A percentile compares a stretch with the other conserved stretches of the same genome.
phyloP scores from a whole-genome alignment of 2,329 filamentous ascomycete species.

The Venturia asperata region DNA sequence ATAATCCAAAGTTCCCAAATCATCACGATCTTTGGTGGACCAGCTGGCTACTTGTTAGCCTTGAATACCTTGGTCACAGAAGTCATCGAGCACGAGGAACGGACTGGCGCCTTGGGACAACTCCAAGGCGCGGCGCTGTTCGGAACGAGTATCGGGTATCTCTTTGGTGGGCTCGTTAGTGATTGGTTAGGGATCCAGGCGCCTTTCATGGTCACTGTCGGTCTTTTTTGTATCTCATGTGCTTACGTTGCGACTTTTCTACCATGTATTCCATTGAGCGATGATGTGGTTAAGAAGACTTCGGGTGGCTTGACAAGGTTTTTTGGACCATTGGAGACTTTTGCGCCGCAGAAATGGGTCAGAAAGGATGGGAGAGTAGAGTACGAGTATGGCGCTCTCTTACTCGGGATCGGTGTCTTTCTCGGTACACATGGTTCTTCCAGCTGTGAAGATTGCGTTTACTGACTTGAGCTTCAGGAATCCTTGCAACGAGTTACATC shows the following conservation, averaged over 20 bases:
- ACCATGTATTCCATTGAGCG: conserved; percentile 40
- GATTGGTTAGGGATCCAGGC: conserved; percentile 56
- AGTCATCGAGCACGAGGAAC: conserved; percentile 50
- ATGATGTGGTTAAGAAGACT: conserved; percentile 22
- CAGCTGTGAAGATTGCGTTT: too few relatives aligned
- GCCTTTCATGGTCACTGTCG: conserved; percentile 58
- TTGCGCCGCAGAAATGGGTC: conserved; percentile 51
- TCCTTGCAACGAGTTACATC: conserved; percentile 63
- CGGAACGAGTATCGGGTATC: conserved; percentile 56
- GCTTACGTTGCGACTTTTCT: conserved; percentile 38
- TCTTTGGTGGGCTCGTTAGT: conserved; percentile 58
- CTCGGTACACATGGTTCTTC: conserved; percentile 15
- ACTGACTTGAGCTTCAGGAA: conserved; percentile 42
- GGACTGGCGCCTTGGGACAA: conserved; percentile 59
- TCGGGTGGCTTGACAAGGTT: conserved; percentile 44
- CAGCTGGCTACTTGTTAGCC: conserved; percentile 60
- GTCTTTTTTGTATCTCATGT: conserved; percentile 44
- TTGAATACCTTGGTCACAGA: conserved; percentile 64
- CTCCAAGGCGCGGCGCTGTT: conserved; percentile 62
- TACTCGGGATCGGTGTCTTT: conserved; percentile 60
- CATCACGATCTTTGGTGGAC: conserved; percentile 61
- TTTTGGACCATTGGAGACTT: conserved; percentile 56
- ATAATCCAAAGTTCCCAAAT: conserved; percentile 62
- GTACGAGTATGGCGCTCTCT: conserved; percentile 55
- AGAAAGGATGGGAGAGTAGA: conserved; percentile 44